Base-by-base conservation (phyloP, 1,284 basidiomycete genomes). In the Filobasidium uniguttulatum region DNA sequence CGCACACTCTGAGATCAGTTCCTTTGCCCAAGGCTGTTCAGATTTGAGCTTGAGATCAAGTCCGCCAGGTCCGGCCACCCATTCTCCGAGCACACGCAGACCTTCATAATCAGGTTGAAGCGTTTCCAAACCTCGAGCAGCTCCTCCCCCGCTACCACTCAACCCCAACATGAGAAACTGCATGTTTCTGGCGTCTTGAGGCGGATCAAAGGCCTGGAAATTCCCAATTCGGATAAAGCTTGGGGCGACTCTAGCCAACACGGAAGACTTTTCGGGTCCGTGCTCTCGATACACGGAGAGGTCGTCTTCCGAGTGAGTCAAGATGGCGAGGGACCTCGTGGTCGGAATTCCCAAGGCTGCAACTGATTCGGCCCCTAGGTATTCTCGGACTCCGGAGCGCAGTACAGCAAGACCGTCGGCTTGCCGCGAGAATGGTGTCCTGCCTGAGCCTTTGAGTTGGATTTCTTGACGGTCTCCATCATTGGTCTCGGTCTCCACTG, bases 401-500 rank as follows among this genome's bases (percentile, higher is more conserved):
- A 91, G 71, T 1, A 94, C 90, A 1, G 93, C 93, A 7, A 97
- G 75, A 0, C 93, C 93, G 66, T 98, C 93, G 1, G 90, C 93
- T 37, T 72, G 73, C 40, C 93, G 77, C 1, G 88, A 87, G 70
- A 93, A 97, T 0, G 93, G 91, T 1, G 93, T 98, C 8, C 93
- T 76, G 0, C 93, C 93, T 1, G 83, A 80, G 0, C 93, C 93
- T 64, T 97, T 98, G 57, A 97, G 77, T 66, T 97, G 93, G 3
- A 98, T 73, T 63, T 97, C 90, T 57, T 81, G 82, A 0, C 74
- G 72, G 2, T 75, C 70, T 19, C 76, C 73, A 1, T 77, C 66
- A 4, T 70, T 63, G 1, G 81, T 79, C 60, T 83, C 80, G 0
- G 86, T 87, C 47, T 83, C 81, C 49, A 86, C 84, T 85, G n/a